Base-by-base conservation (phyloP, 768 basidiomycete genomes). In the Saitozyma sp. region DNA sequence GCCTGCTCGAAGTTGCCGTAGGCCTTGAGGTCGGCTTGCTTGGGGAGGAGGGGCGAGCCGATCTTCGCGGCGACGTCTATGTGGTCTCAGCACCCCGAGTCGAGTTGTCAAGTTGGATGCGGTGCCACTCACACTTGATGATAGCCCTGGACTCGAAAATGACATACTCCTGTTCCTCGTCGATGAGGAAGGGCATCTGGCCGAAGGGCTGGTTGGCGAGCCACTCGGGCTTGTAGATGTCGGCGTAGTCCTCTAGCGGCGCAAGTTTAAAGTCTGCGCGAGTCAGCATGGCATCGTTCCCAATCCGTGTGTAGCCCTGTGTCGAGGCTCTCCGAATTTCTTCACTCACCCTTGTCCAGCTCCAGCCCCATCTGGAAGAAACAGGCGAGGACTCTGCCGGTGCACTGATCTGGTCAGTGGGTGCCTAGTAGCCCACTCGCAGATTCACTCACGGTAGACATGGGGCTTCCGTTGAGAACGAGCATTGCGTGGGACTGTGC, bases 191-290 rank as follows among this genome's bases (percentile, higher is more conserved):
- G 3, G 87, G 86, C 38, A 87, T 80, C 67, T 85, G 84, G 19
- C 86, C 86, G 68, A 87, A 88, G 0, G 89, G 88, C 67, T 90
- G 87, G 54, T 81, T 77, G 41, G 77, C 69, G 14, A 83, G 19
- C 79, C 78, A 84, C 9, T 68, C 82, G 0, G 56, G 48, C 1
- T 57, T 60, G 46, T 66, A 63, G 54, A 62, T 52, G 38, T 62
- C 49, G 8, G 43, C 17, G 6, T 45, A 49, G n/a, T 46, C 43
- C 5, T 5, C 29, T 17, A 19, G 39, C 16, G 50, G 17, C 19
- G 41, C 54, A 37, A 65, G 8, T 3, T 54, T 17, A 20, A 65
- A 55, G 29, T 65, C 63, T 61, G 43, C 14, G 14, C 16, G 16
- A 40, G 29, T 57, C 42, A 57, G 56, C 14, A 14, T 48, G 3